These are phyloP conservation scores for Rhodotorula kratochvilovae DNA, from an alignment of 768 basidiomycete species.

Conservation along the genomic window DNA sequence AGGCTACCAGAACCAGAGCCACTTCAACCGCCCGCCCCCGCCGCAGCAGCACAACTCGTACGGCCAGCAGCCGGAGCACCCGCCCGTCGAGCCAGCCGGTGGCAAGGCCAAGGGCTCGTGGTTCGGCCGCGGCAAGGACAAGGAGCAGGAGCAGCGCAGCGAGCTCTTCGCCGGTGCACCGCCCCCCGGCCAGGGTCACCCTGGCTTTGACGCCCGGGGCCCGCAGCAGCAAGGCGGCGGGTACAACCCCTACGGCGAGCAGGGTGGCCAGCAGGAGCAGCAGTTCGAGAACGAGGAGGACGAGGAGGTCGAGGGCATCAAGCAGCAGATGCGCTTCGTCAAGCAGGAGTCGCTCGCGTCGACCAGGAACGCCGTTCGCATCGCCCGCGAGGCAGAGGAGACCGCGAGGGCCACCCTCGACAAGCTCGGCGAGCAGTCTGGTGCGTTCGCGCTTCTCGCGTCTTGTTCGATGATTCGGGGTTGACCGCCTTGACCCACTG, in stretches of 20 bases:
- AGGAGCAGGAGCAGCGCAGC: constrained; percentile 38
- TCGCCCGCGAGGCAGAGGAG: constrained; percentile 95
- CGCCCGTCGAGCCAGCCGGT: background rate
- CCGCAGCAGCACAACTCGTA: constrained; percentile 5
- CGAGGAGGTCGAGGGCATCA: constrained; percentile 69
- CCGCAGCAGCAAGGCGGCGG: constrained; percentile 46
- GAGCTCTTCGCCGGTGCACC: constrained; percentile 47
- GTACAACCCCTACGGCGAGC: constrained; percentile 17
- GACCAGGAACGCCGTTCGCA: constrained; percentile 82
- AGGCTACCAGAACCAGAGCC: constrained; percentile 22
- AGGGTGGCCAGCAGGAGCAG: constrained; percentile 32
- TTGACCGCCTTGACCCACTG: background rate
- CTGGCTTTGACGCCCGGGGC: constrained; percentile 39
- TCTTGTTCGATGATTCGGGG: constrained; percentile 29
- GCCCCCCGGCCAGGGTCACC: constrained; percentile 25
- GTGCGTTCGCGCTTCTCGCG: constrained; percentile 50
- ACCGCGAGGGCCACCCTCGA: constrained; percentile 78
- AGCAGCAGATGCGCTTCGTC: constrained; percentile 75
- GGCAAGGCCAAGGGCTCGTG: constrained; percentile 18
- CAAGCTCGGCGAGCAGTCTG: constrained; percentile 87
- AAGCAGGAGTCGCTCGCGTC: constrained; percentile 90
- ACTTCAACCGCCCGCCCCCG: constrained; percentile 4
- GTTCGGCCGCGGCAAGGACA: constrained; percentile 27
- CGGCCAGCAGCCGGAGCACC: constrained; percentile 11
- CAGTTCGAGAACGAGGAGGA: constrained; percentile 38